Conservation (phyloP, 2,329 filamentous ascomycete genomes). For the Sarocladium oryzae region DNA sequence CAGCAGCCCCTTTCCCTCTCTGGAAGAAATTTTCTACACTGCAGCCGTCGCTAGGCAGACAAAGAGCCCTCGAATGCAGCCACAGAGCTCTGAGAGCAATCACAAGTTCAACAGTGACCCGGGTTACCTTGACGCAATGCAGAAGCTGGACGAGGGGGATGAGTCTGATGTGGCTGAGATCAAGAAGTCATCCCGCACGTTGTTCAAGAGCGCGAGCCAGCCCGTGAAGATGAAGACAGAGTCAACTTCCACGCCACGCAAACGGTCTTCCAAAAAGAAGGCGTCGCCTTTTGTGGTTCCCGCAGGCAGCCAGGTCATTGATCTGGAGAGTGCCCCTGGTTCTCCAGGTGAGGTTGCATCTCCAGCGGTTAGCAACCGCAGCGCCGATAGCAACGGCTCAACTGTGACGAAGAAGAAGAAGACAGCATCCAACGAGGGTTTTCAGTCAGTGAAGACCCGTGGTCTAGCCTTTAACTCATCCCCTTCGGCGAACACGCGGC, state of each 20-base stretch:
- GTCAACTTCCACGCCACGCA: not conserved
- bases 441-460: not conserved
- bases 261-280: conserved; percentile 9
- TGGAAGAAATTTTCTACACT: conserved; percentile 35
- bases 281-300: conserved; percentile 20
- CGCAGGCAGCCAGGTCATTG: conserved; percentile 25
- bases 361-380: not conserved
- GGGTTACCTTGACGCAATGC: conserved; percentile 40
- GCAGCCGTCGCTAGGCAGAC: conserved; percentile 30
- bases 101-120: conserved; percentile 22
- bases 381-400: conserved; percentile 1
- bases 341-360: not conserved
- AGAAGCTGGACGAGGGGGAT: conserved; percentile 30
- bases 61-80: conserved; percentile 26
- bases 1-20: conserved; percentile 27
- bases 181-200: conserved; percentile 19
- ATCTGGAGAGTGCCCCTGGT: conserved; percentile 15
- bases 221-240: conserved; percentile 13
- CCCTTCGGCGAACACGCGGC: conserved; percentile 6
- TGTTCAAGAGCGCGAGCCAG: conserved; percentile 29
- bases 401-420: not conserved
- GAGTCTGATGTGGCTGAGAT: conserved; percentile 19
- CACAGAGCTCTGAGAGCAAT: conserved; percentile 20
- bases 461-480: not conserved
- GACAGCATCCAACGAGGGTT: not conserved